Conservation (phyloP, 2,329 filamentous ascomycete genomes). For the Trichoderma atrobrunneum region DNA sequence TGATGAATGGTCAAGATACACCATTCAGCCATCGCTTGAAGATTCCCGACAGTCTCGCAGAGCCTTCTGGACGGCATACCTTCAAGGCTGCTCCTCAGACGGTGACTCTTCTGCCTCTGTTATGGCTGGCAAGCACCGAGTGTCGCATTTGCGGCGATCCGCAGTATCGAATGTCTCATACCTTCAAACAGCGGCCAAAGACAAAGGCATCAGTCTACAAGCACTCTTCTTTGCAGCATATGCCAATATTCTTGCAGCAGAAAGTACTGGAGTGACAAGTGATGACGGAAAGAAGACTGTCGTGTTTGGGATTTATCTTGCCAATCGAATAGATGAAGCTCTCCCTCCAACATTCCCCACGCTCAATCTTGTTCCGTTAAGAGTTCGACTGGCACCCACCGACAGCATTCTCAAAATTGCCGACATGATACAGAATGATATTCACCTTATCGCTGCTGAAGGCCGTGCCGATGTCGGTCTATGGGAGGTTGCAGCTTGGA, state of each 20-base stretch:
- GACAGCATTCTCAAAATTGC: constrained; percentile 51
- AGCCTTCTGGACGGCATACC: constrained; percentile 44
- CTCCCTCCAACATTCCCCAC: constrained; percentile 61
- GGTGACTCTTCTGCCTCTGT: neutral
- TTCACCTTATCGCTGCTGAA: constrained; percentile 56
- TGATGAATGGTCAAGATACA: constrained; percentile 30
- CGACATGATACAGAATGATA: constrained; percentile 61
- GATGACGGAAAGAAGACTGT: constrained; percentile 31
- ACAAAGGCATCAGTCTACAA: constrained; percentile 64
- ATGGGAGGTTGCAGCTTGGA: constrained; percentile 73
- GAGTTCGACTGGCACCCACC: constrained; percentile 40
- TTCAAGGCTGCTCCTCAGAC: constrained; percentile 25
- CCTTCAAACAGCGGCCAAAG: constrained; percentile 38
- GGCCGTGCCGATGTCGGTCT: constrained; percentile 58
- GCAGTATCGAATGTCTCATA: constrained; percentile 41
- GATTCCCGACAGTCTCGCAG: constrained; percentile 23
- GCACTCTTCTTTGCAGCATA: constrained; percentile 73
- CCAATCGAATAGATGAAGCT: constrained; percentile 63
- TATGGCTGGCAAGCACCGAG: constrained; percentile 21
- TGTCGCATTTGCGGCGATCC: constrained; percentile 43
- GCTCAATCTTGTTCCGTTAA: constrained; percentile 73
- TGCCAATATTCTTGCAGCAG: constrained; percentile 43
- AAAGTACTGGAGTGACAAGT: constrained; percentile 4
- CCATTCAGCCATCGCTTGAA: constrained; percentile 17
- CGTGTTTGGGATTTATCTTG: constrained; percentile 77